Base-by-base conservation (phyloP, 495 filamentous ascomycete species). In the Sordaria brevicollis region DNA sequence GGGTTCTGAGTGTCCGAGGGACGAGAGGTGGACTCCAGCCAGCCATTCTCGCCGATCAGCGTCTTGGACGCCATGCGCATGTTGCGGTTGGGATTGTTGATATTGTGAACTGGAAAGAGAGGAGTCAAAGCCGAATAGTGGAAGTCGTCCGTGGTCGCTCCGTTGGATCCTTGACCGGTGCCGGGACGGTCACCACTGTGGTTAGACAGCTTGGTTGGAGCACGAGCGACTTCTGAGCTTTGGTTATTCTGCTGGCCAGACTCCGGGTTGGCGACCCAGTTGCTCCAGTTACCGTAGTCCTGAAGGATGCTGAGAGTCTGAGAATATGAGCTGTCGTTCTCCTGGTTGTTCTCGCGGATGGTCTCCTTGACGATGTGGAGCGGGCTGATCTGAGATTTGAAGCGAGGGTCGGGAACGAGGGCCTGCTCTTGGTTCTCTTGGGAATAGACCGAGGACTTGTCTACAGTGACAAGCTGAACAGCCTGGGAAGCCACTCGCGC, bases 41-140 rank as follows among this genome's bases (percentile, higher is more conserved):
- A 84, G 21, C 83, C 83, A n/a, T 81, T 77, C 19, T 83, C 73
- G 11, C 83, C 82, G 36, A 84, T 76, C 66, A 85, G 34, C 4
- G 76, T 80, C 78, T 85, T 85, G 54, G 71, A 74, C 0, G 75
- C 69, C 54, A 68, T 75, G n/a, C 73, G 49, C 0, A 62, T 62
- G 13, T 62, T 62, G 19, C 37, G 37, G 31, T 68, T 34, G 49
- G 49, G 25, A 3, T 62, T 10, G 19, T 38, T 62, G 49, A 62
- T 17, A 17, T 31, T 31, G 25, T 31, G 25, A 31, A 35, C 1
- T 65, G 35, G 21, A 5, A 71, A 37, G 9, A 74, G 71, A 10
- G 74, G 70, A 7, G 72, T 67, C 11, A 78, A 29, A 2, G 75
- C 72, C 2, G 74, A 72, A 65, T 72, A 77, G 11, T 39, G 33